phyloP scores from a whole-genome alignment of 75 land plant species.

The Selaginella tamariscina region DNA sequence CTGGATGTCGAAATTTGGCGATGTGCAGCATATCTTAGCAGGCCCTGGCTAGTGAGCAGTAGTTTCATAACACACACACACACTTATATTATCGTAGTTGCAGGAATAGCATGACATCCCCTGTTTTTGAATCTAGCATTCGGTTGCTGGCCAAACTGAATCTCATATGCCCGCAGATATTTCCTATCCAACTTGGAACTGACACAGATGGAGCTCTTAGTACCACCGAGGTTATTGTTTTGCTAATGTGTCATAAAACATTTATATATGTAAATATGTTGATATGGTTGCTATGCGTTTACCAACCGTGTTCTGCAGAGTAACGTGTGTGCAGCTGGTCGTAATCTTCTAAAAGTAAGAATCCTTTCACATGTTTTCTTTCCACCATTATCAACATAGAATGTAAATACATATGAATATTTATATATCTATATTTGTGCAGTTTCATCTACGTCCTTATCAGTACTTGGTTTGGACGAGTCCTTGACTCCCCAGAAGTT shows the following conservation, averaged over 20 bases:
- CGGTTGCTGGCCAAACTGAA: constrained; percentile 58
- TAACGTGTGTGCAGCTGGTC: not conserved
- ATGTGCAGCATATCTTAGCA: constrained; percentile 81
- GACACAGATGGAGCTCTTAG: too few species aligned
- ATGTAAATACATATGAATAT: too few species aligned
- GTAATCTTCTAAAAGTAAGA: not conserved
- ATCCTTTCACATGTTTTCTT: too few species aligned
- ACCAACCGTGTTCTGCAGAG: too few species aligned
- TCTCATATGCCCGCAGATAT: constrained; percentile 74
- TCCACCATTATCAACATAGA: too few species aligned
- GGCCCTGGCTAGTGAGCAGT: constrained; percentile 67
- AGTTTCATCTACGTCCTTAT: constrained; percentile 82
- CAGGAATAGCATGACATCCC: constrained; percentile 56
- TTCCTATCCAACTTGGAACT: constrained; percentile 34
- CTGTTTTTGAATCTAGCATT: constrained; percentile 70
- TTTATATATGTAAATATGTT: too few species aligned
- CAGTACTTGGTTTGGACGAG: constrained; percentile 65
- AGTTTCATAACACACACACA: not conserved
- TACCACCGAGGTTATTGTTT: too few species aligned
- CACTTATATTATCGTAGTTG: not conserved
- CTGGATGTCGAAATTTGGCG: constrained; percentile 78
- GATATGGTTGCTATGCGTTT: too few species aligned
- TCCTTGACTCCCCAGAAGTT: constrained; percentile 41
- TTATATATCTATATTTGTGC: constrained; percentile 21
- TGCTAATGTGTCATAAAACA: too few species aligned